Evolutionary conservation across 78 protist genomes (phyloP).

Genomic region (Guillardia theta): DNA sequence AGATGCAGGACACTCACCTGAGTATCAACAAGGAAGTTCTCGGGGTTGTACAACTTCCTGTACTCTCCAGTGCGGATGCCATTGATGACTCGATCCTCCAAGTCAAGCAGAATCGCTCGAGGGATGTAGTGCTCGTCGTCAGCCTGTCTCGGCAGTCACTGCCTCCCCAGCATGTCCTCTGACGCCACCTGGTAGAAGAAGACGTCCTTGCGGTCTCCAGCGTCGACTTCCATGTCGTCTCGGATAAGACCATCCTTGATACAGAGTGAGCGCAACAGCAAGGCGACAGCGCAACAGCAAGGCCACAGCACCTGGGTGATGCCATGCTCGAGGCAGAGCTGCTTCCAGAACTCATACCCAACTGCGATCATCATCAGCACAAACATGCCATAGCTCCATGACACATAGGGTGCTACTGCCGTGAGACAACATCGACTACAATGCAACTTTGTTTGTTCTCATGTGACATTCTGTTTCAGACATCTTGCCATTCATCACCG

Average conservation of each 20-base stretch:
- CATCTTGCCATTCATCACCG: no score
- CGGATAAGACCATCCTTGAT: background rate
- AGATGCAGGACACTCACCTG: background rate
- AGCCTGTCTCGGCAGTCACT: constrained; percentile 59
- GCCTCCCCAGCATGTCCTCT: background rate
- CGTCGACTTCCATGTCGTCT: constrained; percentile 48
- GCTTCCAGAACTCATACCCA: constrained; percentile 97
- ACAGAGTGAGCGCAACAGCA: background rate
- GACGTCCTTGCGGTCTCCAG: constrained; percentile 97
- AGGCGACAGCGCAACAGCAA: background rate
- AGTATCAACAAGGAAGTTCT: constrained; percentile 79
- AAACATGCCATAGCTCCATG: background rate
- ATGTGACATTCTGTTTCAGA: no score
- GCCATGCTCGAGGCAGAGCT: constrained; percentile 97
- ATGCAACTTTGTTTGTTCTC: no score
- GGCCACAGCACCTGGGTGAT: constrained; percentile 58
- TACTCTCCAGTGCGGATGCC: constrained; percentile 34
- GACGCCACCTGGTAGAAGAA: constrained; percentile 88
- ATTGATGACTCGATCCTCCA: constrained; percentile 94
- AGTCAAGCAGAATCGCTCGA: constrained; percentile 93
- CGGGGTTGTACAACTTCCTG: constrained; percentile 86
- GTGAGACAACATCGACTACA: background rate
- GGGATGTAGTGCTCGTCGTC: constrained; percentile 98
- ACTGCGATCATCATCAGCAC: constrained; percentile 57
- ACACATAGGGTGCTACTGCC: background rate